phyloP scores from a whole-genome alignment of 805 yeast genomes.

The Nakazawaea peltata region DNA sequence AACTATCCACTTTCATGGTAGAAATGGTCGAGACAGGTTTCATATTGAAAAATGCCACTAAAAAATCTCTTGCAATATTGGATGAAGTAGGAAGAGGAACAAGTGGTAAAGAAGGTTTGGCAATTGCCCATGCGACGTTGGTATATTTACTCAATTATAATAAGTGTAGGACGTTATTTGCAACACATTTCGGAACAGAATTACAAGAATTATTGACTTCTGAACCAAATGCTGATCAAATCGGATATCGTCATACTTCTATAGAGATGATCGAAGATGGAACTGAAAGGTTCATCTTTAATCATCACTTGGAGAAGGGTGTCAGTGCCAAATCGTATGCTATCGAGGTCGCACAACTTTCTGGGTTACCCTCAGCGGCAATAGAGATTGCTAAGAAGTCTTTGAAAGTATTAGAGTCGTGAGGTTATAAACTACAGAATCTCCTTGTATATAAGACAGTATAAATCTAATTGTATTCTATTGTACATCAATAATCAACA shows the following conservation, averaged over 20 bases:
- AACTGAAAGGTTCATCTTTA: constrained; percentile 26
- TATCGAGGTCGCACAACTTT: constrained; percentile 62
- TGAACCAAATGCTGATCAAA: constrained; percentile 17
- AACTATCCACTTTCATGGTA: constrained; percentile 87
- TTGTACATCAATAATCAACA: constrained; percentile 18
- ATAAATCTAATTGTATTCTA: neutral
- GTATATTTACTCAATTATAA: constrained; percentile 44
- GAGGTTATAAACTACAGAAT: neutral
- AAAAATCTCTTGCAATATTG: constrained; percentile 62
- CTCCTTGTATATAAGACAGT: neutral
- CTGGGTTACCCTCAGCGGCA: constrained; percentile 68
- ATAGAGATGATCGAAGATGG: constrained; percentile 13
- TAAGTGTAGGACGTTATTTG: constrained; percentile 72
- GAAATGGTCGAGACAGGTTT: constrained; percentile 82
- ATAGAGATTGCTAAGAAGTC: constrained; percentile 40
- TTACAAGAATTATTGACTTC: constrained; percentile 29
- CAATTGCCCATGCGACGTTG: constrained; percentile 76
- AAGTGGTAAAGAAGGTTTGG: constrained; percentile 74
- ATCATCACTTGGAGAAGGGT: constrained; percentile 58
- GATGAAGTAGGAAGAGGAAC: constrained; percentile 93
- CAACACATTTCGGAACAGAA: constrained; percentile 75
- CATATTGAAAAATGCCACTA: constrained; percentile 59
- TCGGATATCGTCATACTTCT: constrained; percentile 20
- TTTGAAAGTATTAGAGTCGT: constrained; percentile 11
- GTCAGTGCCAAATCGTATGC: constrained; percentile 74